A percentile compares a stretch with the other conserved stretches of the same genome.
Conservation (phyloP, 139 green algal species). For the Spirogloea muscicola region DNA sequence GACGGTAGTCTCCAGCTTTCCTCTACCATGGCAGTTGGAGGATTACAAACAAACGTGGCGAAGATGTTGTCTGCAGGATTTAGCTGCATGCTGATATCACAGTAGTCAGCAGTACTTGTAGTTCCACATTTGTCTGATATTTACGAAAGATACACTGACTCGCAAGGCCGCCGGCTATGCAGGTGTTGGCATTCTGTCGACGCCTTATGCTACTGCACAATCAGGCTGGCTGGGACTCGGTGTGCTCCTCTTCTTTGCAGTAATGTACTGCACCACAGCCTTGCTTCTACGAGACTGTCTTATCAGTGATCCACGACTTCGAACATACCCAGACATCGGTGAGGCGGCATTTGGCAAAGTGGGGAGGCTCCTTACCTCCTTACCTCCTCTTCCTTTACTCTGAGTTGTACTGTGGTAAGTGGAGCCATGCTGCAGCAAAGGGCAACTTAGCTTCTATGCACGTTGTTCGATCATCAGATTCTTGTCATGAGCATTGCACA, state of each 20-base stretch:
- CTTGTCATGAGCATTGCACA: background rate
- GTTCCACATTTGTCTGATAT: background rate
- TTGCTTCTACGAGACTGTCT: conserved; percentile 18
- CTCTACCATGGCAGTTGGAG: background rate
- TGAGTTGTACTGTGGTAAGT: background rate
- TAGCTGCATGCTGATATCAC: background rate
- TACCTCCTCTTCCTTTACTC: background rate
- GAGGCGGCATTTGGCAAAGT: conserved; percentile 31
- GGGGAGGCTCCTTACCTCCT: background rate
- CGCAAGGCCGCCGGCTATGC: background rate
- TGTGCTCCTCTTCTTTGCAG: conserved; percentile 12
- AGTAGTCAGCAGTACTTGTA: background rate
- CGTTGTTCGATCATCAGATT: too few relatives aligned
- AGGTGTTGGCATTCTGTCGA: conserved; percentile 37
- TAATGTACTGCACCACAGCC: conserved; percentile 30
- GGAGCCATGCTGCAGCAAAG: background rate
- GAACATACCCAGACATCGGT: conserved; percentile 38
- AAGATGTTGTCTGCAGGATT: background rate
- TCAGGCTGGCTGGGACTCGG: conserved; percentile 17
- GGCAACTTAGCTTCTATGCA: too few relatives aligned
- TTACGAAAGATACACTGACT: background rate
- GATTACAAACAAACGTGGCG: too few relatives aligned
- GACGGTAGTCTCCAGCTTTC: background rate
- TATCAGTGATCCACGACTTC: conserved; percentile 6
- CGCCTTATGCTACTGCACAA: conserved; percentile 22